Evolutionary conservation across 352 stramenopile genomes (phyloP).

Genomic region (Phytophthora idaei): DNA sequence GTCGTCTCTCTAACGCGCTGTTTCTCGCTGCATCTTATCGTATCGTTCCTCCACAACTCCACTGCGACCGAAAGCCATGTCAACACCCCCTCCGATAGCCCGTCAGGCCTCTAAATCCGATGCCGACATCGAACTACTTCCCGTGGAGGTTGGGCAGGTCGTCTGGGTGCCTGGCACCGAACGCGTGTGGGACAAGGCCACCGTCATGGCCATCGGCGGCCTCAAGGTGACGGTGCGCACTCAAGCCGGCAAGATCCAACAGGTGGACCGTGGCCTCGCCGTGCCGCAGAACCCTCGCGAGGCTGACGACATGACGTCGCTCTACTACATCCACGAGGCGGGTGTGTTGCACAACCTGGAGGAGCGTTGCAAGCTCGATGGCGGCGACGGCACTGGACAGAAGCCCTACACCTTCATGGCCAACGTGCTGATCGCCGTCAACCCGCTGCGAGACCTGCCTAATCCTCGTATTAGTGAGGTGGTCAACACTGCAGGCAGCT

Average conservation of each 20-base stretch:
- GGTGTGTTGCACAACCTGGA: conserved; percentile 96
- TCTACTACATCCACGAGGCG: conserved; percentile 95
- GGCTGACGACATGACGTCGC: conserved; percentile 93
- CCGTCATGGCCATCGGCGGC: conserved; percentile 85
- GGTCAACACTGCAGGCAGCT: conserved; percentile 71
- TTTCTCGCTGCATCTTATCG: not conserved
- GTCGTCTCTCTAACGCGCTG: conserved; percentile 3
- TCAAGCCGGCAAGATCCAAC: conserved; percentile 83
- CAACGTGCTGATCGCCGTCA: conserved; percentile 93
- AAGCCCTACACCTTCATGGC: conserved; percentile 95
- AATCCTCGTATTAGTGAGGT: conserved; percentile 84
- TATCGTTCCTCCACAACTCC: conserved; percentile 4
- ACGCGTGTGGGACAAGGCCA: conserved; percentile 77
- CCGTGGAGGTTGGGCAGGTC: conserved; percentile 70
- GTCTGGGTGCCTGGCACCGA: conserved; percentile 82
- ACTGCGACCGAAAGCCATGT: conserved; percentile 41
- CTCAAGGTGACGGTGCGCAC: conserved; percentile 89
- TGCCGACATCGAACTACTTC: conserved; percentile 68
- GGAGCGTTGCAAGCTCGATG: conserved; percentile 87
- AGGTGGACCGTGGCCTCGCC: conserved; percentile 78
- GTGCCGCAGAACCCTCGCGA: conserved; percentile 84
- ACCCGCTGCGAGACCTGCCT: conserved; percentile 85
- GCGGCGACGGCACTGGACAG: conserved; percentile 63
- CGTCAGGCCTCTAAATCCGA: conserved; percentile 76
- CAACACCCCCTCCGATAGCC: conserved; percentile 68